Base-by-base conservation (phyloP, 2,329 filamentous ascomycete species). In the Penicillium hordei region DNA sequence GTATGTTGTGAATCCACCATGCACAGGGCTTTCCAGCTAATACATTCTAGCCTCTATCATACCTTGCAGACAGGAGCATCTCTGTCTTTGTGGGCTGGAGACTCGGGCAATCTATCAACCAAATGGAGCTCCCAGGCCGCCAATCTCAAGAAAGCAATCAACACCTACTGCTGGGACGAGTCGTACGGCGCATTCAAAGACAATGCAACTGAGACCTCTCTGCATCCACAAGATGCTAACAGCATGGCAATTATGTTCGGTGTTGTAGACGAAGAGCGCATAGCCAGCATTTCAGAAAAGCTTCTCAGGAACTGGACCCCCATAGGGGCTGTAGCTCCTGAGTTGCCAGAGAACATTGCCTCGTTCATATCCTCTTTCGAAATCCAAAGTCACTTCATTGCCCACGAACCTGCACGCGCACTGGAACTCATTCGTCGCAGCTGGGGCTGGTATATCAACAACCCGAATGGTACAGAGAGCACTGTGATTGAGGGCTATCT, bases 151-250 rank as follows among this genome's bases (percentile, higher is more conserved):
- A 63, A 65, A 0, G 75, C 78, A 9, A 83, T 83, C 27, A 78
- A 82, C 44, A 65, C 67, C 12, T 72, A 78, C 48, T 78, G 82
- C 57, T 86, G 80, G 78, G 79, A 84, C 60, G 62, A 71, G 0
- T 52, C 67, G 1, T 74, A 74, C n/a, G 79, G 80, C 27, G 76
- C 83, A 60, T 83, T 86, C 72, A 76, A 77, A 54, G 82, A 84
- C 68, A 85, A 84, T 60, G 78, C 80, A 38, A 79, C 78, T 0
- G 68, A 74, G 6, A 80, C 78, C 2, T 76, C 77, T 0, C 73
- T 89, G 4, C 75, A 83, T 60, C 83, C 85, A 0, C 84, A 89
- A 71, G 84, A 86, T 60, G 83, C 79, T 13, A 87, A 87, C 70
- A 78, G 80, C 52, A 77, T 86, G 69, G 79, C 83, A 0, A 71